Evolutionary conservation across 768 basidiomycete species (phyloP).

Genomic region (Dictyophora rubrovolvata): DNA sequence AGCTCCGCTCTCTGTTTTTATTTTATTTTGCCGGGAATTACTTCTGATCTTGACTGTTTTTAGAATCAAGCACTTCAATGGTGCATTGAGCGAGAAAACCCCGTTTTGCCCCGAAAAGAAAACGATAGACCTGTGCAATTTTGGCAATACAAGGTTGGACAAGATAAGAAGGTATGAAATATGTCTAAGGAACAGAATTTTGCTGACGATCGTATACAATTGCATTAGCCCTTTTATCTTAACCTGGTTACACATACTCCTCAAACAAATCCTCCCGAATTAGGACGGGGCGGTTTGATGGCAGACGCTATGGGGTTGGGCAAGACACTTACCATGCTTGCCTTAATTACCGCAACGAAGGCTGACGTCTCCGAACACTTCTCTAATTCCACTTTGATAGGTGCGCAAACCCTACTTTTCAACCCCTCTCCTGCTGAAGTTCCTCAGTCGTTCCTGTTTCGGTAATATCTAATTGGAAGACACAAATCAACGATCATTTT

Average conservation of each 20-base stretch:
- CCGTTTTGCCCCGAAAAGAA: constrained; percentile 55
- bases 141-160: constrained; percentile 59
- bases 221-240: background rate
- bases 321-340: constrained; percentile 84
- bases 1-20: constrained; percentile 5
- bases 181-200: background rate
- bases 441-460: constrained; percentile 67
- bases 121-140: constrained; percentile 76
- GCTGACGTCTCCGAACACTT: constrained; percentile 44
- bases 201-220: background rate
- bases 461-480: constrained; percentile 81
- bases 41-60: background rate
- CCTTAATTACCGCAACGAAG: constrained; percentile 72
- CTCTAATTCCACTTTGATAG: constrained; percentile 68
- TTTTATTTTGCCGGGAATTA: background rate
- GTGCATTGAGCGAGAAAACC: constrained; percentile 77
- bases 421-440: background rate
- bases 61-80: constrained; percentile 80
- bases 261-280: constrained; percentile 47
- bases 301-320: constrained; percentile 89
- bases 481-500: constrained; percentile 71
- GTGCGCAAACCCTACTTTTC: constrained; percentile 29
- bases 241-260: constrained; percentile 76
- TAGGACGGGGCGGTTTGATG: constrained; percentile 79
- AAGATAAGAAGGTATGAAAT: constrained; percentile 33